A percentile compares a stretch with the other conserved stretches of the same genome.
Conservation (phyloP, 371 early-diverging fungal species). For the Mucor mucedo region DNA sequence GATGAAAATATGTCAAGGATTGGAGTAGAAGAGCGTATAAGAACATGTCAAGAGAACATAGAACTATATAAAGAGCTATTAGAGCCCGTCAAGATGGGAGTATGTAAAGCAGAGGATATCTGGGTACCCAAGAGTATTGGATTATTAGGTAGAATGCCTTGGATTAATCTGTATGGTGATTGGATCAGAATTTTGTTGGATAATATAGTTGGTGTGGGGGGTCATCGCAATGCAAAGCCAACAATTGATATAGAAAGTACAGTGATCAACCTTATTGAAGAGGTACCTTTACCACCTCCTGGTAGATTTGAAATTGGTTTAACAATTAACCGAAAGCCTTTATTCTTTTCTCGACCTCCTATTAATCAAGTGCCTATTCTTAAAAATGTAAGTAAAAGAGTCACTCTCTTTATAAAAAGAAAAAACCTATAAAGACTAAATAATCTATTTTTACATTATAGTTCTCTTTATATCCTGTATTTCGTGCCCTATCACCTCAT, state of each 20-base stretch:
- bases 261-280: conserved; percentile 73
- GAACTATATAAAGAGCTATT: conserved; percentile 68
- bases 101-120: conserved; percentile 61
- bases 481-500: conserved; percentile 73
- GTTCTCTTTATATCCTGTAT: conserved; percentile 83
- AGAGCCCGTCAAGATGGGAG: conserved; percentile 62
- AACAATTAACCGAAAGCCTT: conserved; percentile 61
- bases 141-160: conserved; percentile 73
- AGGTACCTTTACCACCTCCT: conserved; percentile 82
- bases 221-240: conserved; percentile 38
- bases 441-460: conserved; percentile 30
- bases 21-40: conserved; percentile 44
- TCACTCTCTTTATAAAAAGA: not conserved
- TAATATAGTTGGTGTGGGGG: conserved; percentile 63
- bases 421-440: not conserved
- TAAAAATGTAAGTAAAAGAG: conserved; percentile 68
- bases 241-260: conserved; percentile 59
- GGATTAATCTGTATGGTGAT: conserved; percentile 76
- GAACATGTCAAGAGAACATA: conserved; percentile 72
- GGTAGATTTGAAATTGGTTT: conserved; percentile 80
- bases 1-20: too few species aligned
- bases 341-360: conserved; percentile 79
- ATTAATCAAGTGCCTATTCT: conserved; percentile 77
- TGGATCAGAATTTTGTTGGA: conserved; percentile 75
- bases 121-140: conserved; percentile 81